Conservation (phyloP, 768 basidiomycete genomes). For the Lactifluus subvellereus region DNA sequence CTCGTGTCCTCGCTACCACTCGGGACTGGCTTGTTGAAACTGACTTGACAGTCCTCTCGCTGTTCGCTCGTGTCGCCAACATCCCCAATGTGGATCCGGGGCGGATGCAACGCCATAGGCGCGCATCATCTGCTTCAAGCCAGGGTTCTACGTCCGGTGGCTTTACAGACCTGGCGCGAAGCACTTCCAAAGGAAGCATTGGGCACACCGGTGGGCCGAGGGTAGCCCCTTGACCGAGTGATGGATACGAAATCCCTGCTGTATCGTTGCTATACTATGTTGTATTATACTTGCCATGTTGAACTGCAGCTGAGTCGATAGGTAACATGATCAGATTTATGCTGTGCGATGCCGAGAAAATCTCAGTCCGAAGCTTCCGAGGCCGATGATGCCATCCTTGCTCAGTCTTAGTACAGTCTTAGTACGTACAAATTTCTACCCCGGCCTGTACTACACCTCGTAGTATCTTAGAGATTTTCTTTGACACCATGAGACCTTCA, state of each 20-base stretch:
- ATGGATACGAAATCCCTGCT: not conserved
- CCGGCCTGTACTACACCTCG: too few species aligned
- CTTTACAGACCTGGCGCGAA: conserved; percentile 13
- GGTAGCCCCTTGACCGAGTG: not conserved
- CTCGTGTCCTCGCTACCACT: not conserved
- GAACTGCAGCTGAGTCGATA: not conserved
- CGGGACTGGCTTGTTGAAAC: not conserved
- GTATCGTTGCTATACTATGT: not conserved
- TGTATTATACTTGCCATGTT: not conserved
- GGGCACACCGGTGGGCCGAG: not conserved
- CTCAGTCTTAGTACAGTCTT: too few species aligned
- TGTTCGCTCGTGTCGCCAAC: conserved; percentile 71
- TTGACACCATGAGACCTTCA: conserved; percentile 3
- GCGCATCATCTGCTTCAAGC: conserved; percentile 64
- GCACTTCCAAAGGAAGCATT: conserved; percentile 18
- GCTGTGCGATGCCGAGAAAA: not conserved
- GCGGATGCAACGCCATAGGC: conserved; percentile 71
- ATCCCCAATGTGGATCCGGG: conserved; percentile 72
- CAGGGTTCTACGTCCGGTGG: conserved; percentile 22
- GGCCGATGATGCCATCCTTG: too few species aligned
- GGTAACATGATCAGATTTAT: not conserved
- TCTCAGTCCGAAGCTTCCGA: not conserved
- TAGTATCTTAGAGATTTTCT: too few species aligned
- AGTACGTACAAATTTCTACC: too few species aligned
- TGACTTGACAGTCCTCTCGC: conserved; percentile 52